Percentiles rank a stretch among this genome's conserved stretches.
These are phyloP conservation scores for Mortierella sp. DNA, from an alignment of 371 early-diverging fungal genomes.

Conservation along the genomic window DNA sequence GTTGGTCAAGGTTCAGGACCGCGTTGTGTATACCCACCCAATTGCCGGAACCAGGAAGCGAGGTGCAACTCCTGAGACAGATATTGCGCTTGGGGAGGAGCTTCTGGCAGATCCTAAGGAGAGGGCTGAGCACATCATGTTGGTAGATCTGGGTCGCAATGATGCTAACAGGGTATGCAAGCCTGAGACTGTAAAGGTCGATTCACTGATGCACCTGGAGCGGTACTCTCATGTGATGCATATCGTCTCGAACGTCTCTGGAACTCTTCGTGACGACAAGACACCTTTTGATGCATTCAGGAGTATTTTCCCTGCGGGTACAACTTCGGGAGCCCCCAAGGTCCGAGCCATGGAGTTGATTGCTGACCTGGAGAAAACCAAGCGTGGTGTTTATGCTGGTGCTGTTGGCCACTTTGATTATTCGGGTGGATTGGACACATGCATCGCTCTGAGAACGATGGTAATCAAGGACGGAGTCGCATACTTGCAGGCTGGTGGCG, in stretches of 20 bases:
- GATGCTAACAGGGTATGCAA: constrained; percentile 96
- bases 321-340: constrained; percentile 97
- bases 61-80: constrained; percentile 86
- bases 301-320: constrained; percentile 97
- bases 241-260: constrained; percentile 95
- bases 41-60: constrained; percentile 97
- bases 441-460: constrained; percentile 98
- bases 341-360: constrained; percentile 96
- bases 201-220: constrained; percentile 97
- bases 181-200: constrained; percentile 92
- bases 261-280: constrained; percentile 87
- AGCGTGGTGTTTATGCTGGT: constrained; percentile 97
- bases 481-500: constrained; percentile 95
- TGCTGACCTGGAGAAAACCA: constrained; percentile 88
- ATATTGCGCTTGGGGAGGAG: constrained; percentile 86
- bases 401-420: constrained; percentile 96
- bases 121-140: constrained; percentile 96
- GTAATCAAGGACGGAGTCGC: constrained; percentile 94
- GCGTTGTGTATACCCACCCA: constrained; percentile 90
- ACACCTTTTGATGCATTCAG: constrained; percentile 96
- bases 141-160: constrained; percentile 98
- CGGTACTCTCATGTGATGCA: constrained; percentile 98
- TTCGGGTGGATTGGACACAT: constrained; percentile 93
- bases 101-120: constrained; percentile 92
- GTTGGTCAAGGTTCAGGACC: constrained; percentile 93